Conservation (phyloP, 805 yeast genomes). For the Teunomyces kruisii region DNA sequence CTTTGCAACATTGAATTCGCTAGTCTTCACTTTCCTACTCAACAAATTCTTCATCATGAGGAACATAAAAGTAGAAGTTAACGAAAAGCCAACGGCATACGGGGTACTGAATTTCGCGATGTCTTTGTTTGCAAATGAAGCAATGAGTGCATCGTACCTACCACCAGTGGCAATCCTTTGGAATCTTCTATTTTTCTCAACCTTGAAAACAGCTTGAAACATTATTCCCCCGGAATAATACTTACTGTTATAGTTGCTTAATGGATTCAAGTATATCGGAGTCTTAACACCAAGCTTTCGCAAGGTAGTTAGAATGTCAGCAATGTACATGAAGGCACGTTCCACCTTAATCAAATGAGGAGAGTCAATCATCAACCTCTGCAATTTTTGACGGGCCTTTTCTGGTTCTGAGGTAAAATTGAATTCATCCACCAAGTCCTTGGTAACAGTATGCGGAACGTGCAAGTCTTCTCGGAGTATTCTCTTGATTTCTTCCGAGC, state of each 20-base stretch:
- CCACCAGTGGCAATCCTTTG: conserved; percentile 85
- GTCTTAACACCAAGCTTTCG: conserved; percentile 59
- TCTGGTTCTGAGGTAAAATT: conserved; percentile 74
- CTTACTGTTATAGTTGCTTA: conserved; percentile 77
- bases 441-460: conserved; percentile 76
- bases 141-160: conserved; percentile 75
- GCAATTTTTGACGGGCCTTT: conserved; percentile 59
- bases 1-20: conserved; percentile 6
- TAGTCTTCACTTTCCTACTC: conserved; percentile 9
- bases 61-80: conserved; percentile 53
- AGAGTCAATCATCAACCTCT: conserved; percentile 72
- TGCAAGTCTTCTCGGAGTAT: conserved; percentile 54
- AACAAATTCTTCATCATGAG: conserved; percentile 32
- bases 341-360: conserved; percentile 63
- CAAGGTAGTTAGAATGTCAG: conserved; percentile 54
- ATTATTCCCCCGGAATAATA: conserved; percentile 81
- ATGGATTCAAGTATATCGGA: conserved; percentile 68
- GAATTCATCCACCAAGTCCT: conserved; percentile 72
- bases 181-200: conserved; percentile 47
- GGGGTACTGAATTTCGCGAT: conserved; percentile 24
- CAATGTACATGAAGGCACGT: conserved; percentile 59
- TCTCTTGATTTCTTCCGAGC: conserved; percentile 55
- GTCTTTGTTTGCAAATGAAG: conserved; percentile 56
- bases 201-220: conserved; percentile 82
- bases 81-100: conserved; percentile 80